Conservation (phyloP, 345 rosid genomes). For the Eucalyptus sp. region DNA sequence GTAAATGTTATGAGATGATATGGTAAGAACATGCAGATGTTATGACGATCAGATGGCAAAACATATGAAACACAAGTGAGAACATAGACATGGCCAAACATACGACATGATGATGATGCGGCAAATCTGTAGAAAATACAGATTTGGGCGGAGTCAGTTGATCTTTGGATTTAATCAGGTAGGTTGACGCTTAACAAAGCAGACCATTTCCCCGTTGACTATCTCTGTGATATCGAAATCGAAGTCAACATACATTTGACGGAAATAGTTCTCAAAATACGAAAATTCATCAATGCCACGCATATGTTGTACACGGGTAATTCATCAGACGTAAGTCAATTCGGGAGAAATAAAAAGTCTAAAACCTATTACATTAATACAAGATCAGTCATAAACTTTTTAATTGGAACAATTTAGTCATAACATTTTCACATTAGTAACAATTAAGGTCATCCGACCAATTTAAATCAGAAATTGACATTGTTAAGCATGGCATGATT, state of each 20-base stretch:
- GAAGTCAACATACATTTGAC: not conserved
- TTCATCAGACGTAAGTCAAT: not conserved
- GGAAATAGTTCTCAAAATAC: not conserved
- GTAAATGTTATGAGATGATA: not conserved
- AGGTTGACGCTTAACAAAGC: not conserved
- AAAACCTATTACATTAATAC: not conserved
- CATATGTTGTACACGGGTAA: too few species aligned
- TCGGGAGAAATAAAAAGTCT: not conserved
- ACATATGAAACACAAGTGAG: not conserved
- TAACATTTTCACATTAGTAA: too few species aligned
- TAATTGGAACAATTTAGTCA: too few species aligned
- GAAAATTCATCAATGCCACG: not conserved
- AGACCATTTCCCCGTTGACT: not conserved
- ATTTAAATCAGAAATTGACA: too few species aligned
- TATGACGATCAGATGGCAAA: not conserved
- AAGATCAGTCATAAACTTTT: too few species aligned
- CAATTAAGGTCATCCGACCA: not conserved
- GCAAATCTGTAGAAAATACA: not conserved
- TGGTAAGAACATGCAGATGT: not conserved
- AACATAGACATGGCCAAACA: not conserved
- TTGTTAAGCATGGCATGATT: not conserved
- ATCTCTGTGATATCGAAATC: not conserved
- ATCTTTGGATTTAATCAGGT: not conserved
- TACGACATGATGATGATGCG: not conserved
- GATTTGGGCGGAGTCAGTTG: not conserved